Evolutionary conservation across 2,329 filamentous ascomycete species (phyloP), one percentile per base, ranked within the genome.

Genomic region (Blastomyces parvus): DNA sequence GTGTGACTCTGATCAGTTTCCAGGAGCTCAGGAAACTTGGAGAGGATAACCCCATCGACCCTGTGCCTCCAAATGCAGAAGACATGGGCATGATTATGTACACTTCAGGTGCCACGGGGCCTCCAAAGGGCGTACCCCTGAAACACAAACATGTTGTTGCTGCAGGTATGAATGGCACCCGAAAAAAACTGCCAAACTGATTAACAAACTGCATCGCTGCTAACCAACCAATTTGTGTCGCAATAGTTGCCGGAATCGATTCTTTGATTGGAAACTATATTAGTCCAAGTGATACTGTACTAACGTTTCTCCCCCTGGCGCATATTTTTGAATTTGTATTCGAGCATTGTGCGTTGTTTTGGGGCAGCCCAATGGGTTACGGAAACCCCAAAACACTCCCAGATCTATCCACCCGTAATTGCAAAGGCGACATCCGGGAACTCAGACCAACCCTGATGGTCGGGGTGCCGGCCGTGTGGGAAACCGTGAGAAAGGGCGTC

Each of bases 261-360:
- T 83, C 84, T 55, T 86, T 90, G 64, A 86, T 97, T 56, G 89
- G 88, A 27, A 85, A 87, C 64, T 88, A 88, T 70, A 84, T 97
- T 60, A 88, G 86, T 64, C 86, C 88, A 63, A 85, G 83, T 57
- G 94, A 97, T 69, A 84, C 84, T 59, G 81, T 97, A 52, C 83
- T 97, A 56, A 90, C 92, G 27, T 99, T 97, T 76, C 85, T 99
- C 17, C 94, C 94, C 2, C 86, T 95, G 60, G 93, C 94, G 1
- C 94, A 99, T 74, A 97, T 97, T 71, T 86, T 97, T 70, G 94
- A 97, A 77, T 94, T 96, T 76, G 89, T 93, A 64, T 90, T 99
- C 68, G 94, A 99, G 78, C 96, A 96, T 74, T 81, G 92, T 5
- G 90, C 88, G 64, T 78, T 97, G 65, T 94, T 87, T 78, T 89